These are phyloP conservation scores for Fusarium sp. DNA, from an alignment of 2,329 filamentous ascomycete genomes.

Conservation along the genomic window DNA sequence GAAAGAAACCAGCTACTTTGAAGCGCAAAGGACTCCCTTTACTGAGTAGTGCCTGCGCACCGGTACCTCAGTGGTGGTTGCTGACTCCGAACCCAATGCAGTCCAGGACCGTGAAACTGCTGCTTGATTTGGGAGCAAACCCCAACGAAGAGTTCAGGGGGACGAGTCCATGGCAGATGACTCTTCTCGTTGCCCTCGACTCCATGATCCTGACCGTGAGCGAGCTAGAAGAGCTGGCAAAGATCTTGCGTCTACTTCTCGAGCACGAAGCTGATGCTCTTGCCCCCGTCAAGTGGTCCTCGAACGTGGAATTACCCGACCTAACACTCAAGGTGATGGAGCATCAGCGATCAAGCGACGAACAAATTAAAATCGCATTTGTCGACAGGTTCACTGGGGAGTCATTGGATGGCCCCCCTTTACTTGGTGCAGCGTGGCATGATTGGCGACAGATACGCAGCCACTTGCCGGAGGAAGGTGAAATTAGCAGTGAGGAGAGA, in stretches of 20 bases:
- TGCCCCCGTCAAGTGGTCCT: not conserved
- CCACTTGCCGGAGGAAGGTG: too few relatives aligned
- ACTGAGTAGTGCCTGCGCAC: not conserved
- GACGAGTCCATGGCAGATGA: not conserved
- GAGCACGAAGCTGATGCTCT: not conserved
- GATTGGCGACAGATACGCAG: too few relatives aligned
- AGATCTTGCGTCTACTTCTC: not conserved
- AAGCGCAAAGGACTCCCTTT: not conserved
- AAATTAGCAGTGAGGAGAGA: too few relatives aligned
- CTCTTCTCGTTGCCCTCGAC: not conserved
- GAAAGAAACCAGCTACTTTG: not conserved
- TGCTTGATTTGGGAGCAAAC: not conserved
- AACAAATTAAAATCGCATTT: not conserved
- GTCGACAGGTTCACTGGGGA: not conserved
- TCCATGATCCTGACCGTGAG: not conserved
- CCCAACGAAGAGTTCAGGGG: not conserved
- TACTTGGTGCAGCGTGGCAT: too few relatives aligned
- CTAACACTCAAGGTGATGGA: too few relatives aligned
- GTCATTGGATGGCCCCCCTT: too few relatives aligned
- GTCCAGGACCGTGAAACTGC: not conserved
- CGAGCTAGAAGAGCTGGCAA: not conserved
- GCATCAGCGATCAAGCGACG: not conserved
- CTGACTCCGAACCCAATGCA: not conserved
- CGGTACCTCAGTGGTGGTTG: not conserved
- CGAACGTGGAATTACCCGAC: not conserved